Conservation (phyloP, 352 stramenopile species). For the Phytophthora agathidicida region DNA sequence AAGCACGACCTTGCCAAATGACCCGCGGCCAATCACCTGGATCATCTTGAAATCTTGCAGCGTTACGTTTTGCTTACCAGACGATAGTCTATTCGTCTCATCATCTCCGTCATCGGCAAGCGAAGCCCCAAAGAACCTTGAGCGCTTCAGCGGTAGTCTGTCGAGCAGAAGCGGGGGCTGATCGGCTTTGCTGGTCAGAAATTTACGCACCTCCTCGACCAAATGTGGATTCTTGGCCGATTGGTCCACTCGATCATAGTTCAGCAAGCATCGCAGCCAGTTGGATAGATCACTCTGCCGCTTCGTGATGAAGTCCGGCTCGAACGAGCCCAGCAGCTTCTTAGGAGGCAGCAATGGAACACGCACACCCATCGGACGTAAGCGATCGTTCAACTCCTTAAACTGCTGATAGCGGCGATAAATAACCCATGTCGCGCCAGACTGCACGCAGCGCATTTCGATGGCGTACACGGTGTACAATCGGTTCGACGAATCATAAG, state of each 20-base stretch:
- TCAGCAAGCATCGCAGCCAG: slow-evolving; percentile 71
- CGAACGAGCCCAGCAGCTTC: slow-evolving; percentile 85
- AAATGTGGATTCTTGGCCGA: slow-evolving; percentile 79
- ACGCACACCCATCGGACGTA: slow-evolving; percentile 69
- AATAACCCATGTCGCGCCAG: slow-evolving; percentile 77
- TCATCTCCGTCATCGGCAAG: slow-evolving; percentile 66
- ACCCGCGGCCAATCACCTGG: slow-evolving; percentile 91
- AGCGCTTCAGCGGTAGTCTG: slow-evolving; percentile 61
- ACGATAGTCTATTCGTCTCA: slow-evolving; percentile 25
- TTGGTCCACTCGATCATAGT: slow-evolving; percentile 77
- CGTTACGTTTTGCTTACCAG: slow-evolving; percentile 51
- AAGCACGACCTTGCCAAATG: slow-evolving; percentile 92
- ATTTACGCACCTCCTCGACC: slow-evolving; percentile 78
- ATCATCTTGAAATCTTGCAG: slow-evolving; percentile 85
- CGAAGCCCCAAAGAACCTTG: slow-evolving; percentile 71
- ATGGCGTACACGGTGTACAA: slow-evolving; percentile 84
- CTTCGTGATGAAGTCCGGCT: slow-evolving; percentile 81
- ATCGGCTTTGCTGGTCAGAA: slow-evolving; percentile 83
- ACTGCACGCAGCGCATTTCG: slow-evolving; percentile 81
- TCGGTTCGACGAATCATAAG: slow-evolving; percentile 73
- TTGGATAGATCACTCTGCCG: slow-evolving; percentile 70
- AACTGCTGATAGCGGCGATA: slow-evolving; percentile 89
- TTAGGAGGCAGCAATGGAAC: slow-evolving; percentile 81
- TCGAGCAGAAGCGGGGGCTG: slow-evolving; percentile 81
- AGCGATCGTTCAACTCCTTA: slow-evolving; percentile 72